Evolutionary conservation across 2,329 filamentous ascomycete genomes (phyloP), one percentile per base, ranked within the genome.

Genomic region (Hypomyces perniciosus): DNA sequence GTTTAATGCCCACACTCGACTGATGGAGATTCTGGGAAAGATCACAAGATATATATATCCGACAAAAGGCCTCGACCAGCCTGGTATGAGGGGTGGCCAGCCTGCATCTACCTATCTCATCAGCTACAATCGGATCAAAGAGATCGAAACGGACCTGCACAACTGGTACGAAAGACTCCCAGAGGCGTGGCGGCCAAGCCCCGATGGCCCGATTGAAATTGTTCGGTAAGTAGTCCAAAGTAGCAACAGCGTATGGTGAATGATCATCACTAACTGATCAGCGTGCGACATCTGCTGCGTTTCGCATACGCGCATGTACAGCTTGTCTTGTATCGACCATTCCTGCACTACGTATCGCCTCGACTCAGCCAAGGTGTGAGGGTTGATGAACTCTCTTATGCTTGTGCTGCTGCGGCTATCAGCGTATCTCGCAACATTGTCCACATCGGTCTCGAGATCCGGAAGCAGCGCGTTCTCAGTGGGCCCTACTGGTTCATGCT

Each of bases 401-500:
- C 86, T 9, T 92, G 87, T 58, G 80, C 80, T 2, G 76, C 79
- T 1, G 79, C 78, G 1, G 79, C 78, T 2, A 77, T 83, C 48
- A 83, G 77, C 53, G 75, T 90, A 9, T 80, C 79, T 8, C 74
- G 77, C 4, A 87, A 92, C 61, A 88, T 93, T 54, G 81, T 93
- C 33, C 87, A 91, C 61, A 89, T 92, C 52, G 86, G 85, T 4
- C 78, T 83, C 26, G 85, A 90, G 61, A 91, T 91, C 73, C 84
- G 86, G 57, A 85, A 84, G 62, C 80, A 85, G 60, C 80, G 84
- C 4, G 74, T 89, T 6, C 73, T 93, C n/a, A 85, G 86, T 55
- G 89, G 88, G 1, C 86, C 88, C 0, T 91, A 90, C 66, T 93
- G 88, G 88, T 92, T 92, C 62, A 86, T 88, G 58, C 81, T 92